Conservation (phyloP, 768 basidiomycete genomes). For the Clavulina sp. region DNA sequence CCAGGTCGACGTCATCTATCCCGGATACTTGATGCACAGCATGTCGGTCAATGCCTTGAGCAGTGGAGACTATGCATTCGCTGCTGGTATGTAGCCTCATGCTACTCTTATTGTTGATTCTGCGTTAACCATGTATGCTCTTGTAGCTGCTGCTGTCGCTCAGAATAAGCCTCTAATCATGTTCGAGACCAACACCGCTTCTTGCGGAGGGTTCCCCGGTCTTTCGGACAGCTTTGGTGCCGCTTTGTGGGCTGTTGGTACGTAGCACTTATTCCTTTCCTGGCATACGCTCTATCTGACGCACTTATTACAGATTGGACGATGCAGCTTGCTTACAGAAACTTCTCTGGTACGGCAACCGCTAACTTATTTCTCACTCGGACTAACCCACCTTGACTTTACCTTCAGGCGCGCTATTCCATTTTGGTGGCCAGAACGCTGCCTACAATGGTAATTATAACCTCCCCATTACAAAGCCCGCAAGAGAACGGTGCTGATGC, state of each 20-base stretch:
- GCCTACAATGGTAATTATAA: conserved; percentile 33
- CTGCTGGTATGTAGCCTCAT: background rate
- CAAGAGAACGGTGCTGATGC: background rate
- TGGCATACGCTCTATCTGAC: background rate
- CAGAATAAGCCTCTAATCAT: conserved; percentile 32
- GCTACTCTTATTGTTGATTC: background rate
- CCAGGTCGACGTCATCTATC: background rate
- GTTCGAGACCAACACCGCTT: conserved; percentile 48
- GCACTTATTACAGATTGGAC: conserved; percentile 22
- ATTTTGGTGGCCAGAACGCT: conserved; percentile 31
- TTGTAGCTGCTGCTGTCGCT: conserved; percentile 20
- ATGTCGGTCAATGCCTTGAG: background rate
- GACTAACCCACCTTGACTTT: background rate
- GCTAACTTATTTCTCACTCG: background rate
- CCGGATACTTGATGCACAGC: background rate
- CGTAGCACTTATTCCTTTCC: background rate
- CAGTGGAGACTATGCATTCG: background rate
- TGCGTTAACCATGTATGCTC: background rate
- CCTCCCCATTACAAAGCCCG: background rate
- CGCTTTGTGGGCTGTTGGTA: conserved; percentile 23
- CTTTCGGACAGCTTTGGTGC: conserved; percentile 33
- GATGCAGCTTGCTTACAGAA: conserved; percentile 31
- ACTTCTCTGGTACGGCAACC: conserved; percentile 25
- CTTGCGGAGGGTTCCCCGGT: conserved; percentile 39
- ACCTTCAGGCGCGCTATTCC: conserved; percentile 18